A percentile compares a stretch with the other conserved stretches of the same genome.
Conservation (phyloP, 345 rosid genomes). For the Citrus medica region DNA sequence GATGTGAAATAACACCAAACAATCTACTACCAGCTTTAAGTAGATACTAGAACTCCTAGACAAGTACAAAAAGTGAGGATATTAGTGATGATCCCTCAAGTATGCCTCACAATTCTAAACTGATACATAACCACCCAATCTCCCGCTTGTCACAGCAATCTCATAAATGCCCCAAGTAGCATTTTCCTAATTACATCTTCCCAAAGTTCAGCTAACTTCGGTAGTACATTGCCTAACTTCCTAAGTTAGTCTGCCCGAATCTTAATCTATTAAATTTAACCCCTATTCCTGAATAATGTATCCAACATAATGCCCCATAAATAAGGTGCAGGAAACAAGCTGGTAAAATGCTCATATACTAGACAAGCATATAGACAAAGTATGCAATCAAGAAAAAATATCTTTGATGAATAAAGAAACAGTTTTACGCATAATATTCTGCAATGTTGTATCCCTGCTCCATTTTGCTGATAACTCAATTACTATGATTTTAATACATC, state of each 20-base stretch:
- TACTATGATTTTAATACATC: neutral
- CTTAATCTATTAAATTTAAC: neutral
- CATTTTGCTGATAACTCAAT: neutral
- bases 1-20: neutral
- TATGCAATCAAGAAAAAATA: neutral
- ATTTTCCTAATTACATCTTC: neutral
- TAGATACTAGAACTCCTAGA: neutral
- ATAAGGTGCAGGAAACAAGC: neutral
- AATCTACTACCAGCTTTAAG: neutral
- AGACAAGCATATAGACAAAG: neutral
- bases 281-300: neutral
- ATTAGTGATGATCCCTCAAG: neutral
- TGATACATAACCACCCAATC: neutral
- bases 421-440: neutral
- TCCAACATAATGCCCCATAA: neutral
- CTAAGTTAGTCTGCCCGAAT: neutral
- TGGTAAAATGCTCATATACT: neutral
- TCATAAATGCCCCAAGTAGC: neutral
- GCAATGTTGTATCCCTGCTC: neutral
- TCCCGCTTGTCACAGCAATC: neutral
- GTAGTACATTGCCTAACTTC: neutral
- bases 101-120: neutral
- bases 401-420: neutral
- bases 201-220: neutral
- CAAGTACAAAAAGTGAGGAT: neutral